These are phyloP conservation scores for Globisporangium barbulae DNA, from an alignment of 352 stramenopile genomes.

Conservation along the genomic window DNA sequence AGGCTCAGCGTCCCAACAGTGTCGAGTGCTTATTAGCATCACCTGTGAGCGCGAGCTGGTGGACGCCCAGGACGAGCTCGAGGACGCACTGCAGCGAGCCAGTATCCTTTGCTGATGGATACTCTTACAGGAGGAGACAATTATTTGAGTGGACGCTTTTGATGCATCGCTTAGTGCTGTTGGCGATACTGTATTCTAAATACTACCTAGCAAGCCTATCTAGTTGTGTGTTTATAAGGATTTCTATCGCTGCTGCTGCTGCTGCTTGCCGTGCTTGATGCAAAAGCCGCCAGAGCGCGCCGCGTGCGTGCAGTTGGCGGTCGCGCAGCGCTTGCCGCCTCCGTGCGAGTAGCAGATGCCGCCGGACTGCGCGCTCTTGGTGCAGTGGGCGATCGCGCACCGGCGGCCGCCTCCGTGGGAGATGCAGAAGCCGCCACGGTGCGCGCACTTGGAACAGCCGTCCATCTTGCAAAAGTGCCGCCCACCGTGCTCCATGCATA, in stretches of 20 bases:
- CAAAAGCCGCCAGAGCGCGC: conserved; percentile 78
- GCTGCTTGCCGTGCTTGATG: conserved; percentile 81
- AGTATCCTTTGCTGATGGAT: background rate
- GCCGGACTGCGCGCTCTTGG: conserved; percentile 77
- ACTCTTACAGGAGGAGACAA: background rate
- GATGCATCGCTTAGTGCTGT: too few species aligned
- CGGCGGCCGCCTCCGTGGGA: conserved; percentile 74
- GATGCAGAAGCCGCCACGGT: conserved; percentile 80
- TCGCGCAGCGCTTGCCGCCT: conserved; percentile 77
- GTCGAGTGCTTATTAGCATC: conserved; percentile 24
- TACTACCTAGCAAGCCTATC: background rate
- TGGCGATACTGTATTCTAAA: too few species aligned
- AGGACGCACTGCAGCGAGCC: conserved; percentile 10
- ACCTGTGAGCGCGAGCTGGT: conserved; percentile 43
- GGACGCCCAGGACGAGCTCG: conserved; percentile 38
- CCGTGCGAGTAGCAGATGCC: conserved; percentile 85
- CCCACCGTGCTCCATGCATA: conserved; percentile 87
- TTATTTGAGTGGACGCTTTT: background rate
- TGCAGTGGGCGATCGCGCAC: conserved; percentile 68
- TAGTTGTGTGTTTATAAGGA: background rate
- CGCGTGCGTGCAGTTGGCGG: conserved; percentile 68
- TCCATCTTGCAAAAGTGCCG: conserved; percentile 85
- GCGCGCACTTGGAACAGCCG: conserved; percentile 78
- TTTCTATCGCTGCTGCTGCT: conserved; percentile 22
- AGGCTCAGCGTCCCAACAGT: background rate